phyloP scores from a whole-genome alignment of 768 basidiomycete genomes.

The Boletus subcaerulescens region DNA sequence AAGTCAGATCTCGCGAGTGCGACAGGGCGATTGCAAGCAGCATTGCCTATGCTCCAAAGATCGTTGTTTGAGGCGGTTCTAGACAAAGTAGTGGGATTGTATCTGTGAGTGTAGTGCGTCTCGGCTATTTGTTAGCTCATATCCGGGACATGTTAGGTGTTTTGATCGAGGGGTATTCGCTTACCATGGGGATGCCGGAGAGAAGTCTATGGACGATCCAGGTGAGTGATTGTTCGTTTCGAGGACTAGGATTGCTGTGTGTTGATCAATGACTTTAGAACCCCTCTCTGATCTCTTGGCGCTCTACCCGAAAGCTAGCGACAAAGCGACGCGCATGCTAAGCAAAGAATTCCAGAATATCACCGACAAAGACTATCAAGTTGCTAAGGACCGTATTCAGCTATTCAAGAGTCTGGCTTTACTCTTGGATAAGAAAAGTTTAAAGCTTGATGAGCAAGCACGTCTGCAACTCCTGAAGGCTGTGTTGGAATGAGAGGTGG shows the following conservation, averaged over 20 bases:
- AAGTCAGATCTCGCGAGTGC: background rate
- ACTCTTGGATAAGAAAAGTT: background rate
- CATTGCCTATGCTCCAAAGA: constrained; percentile 7
- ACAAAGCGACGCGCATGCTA: background rate
- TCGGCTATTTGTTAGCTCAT: background rate
- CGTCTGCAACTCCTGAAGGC: background rate
- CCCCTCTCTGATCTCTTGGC: constrained; percentile 3
- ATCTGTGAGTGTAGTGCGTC: constrained; percentile 17
- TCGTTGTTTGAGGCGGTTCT: constrained; percentile 27
- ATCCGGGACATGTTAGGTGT: background rate
- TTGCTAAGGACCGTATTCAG: constrained; percentile 12
- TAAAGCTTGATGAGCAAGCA: background rate
- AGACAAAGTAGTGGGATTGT: constrained; percentile 17
- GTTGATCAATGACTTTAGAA: constrained; percentile 7
- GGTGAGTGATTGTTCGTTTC: constrained; percentile 1
- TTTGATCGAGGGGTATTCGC: constrained; percentile 17
- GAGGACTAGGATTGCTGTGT: background rate
- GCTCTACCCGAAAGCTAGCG: constrained; percentile 13
- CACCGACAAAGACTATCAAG: constrained; percentile 3
- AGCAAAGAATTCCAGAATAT: constrained; percentile 7
- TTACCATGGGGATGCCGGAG: background rate
- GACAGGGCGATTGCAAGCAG: background rate
- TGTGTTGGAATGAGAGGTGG: background rate
- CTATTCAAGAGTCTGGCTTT: constrained; percentile 5
- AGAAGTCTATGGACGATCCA: background rate